phyloP scores from a whole-genome alignment of 176 grass and related monocot genomes.

The Rhynchospora pubera region DNA sequence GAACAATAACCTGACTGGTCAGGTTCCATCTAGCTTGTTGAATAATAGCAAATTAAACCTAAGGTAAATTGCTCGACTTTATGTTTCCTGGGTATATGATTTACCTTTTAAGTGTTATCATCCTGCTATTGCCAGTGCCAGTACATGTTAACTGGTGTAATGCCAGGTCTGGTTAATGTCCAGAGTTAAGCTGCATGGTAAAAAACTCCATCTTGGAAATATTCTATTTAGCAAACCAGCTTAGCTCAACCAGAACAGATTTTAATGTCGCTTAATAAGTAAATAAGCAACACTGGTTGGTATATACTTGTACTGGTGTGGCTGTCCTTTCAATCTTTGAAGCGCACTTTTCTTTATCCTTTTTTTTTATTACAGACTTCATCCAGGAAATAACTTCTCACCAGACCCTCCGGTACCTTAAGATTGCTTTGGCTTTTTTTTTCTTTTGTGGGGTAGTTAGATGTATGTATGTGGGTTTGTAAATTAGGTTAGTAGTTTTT shows the following conservation, averaged over 20 bases:
- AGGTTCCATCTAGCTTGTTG: conserved; percentile 56
- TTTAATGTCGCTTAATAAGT: not conserved
- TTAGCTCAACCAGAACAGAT: not conserved
- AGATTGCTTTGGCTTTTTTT: conserved; percentile 4
- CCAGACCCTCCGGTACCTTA: conserved; percentile 7
- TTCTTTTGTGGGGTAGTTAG: not conserved
- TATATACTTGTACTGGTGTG: not conserved
- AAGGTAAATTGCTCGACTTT: conserved; percentile 37
- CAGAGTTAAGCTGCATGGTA: no score
- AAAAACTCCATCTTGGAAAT: no score
- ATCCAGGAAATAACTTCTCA: conserved; percentile 49
- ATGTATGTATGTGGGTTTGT: conserved; percentile 8
- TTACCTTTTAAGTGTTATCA: not conserved
- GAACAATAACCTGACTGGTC: conserved; percentile 52
- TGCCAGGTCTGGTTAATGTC: not conserved
- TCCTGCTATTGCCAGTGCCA: not conserved
- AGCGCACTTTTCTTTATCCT: not conserved
- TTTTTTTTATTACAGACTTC: conserved; percentile 37
- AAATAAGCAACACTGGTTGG: not conserved
- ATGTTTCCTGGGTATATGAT: not conserved
- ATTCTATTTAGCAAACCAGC: not conserved
- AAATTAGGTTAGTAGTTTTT: conserved; percentile 23
- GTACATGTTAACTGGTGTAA: not conserved
- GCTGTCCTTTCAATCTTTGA: not conserved
- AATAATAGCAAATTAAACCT: conserved; percentile 35